Percentiles rank a stretch among this genome's conserved stretches.
These are phyloP conservation scores for Somion occarium DNA, from an alignment of 1,284 basidiomycete genomes.

Conservation along the genomic window DNA sequence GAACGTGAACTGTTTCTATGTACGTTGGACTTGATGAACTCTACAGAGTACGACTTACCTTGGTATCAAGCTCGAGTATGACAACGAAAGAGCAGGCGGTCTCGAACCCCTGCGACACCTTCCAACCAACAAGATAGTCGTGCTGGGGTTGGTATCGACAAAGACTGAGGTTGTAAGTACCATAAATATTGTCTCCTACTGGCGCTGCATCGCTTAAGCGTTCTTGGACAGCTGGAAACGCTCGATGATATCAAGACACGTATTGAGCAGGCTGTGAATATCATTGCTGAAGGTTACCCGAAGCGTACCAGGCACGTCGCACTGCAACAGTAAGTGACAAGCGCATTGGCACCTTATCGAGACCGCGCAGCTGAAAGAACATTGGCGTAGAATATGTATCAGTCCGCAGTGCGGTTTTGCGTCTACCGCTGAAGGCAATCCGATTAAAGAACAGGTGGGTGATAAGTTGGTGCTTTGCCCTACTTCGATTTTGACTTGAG, in stretches of 20 bases:
- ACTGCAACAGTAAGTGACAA: slow-evolving; percentile 46
- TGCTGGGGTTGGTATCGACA: slow-evolving; percentile 74
- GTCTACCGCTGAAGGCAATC: slow-evolving; percentile 62
- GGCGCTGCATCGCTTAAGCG: background rate
- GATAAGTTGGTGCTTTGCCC: background rate
- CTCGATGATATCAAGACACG: slow-evolving; percentile 50
- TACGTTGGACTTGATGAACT: slow-evolving; percentile 18
- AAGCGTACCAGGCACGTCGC: slow-evolving; percentile 49
- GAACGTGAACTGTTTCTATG: slow-evolving; percentile 72
- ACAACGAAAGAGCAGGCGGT: slow-evolving; percentile 64
- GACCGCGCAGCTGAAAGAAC: slow-evolving; percentile 3
- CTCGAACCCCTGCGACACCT: slow-evolving; percentile 64
- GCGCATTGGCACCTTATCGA: slow-evolving; percentile 2
- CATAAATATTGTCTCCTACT: too few relatives aligned
- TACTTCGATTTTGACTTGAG: slow-evolving; percentile 1
- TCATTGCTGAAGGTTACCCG: slow-evolving; percentile 46
- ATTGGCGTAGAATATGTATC: slow-evolving; percentile 47
- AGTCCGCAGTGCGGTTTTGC: slow-evolving; percentile 77
- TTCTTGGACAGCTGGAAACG: slow-evolving; percentile 47
- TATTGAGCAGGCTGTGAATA: slow-evolving; percentile 58
- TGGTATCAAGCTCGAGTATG: slow-evolving; percentile 64
- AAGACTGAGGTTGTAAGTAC: slow-evolving; percentile 53
- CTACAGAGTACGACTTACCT: slow-evolving; percentile 5
- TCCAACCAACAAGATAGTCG: slow-evolving; percentile 60
- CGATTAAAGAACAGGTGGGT: slow-evolving; percentile 50